Evolutionary conservation across 176 grass and related monocot genomes (phyloP), one percentile per base, ranked within the genome.

Genomic region (Pontederia paniculata): DNA sequence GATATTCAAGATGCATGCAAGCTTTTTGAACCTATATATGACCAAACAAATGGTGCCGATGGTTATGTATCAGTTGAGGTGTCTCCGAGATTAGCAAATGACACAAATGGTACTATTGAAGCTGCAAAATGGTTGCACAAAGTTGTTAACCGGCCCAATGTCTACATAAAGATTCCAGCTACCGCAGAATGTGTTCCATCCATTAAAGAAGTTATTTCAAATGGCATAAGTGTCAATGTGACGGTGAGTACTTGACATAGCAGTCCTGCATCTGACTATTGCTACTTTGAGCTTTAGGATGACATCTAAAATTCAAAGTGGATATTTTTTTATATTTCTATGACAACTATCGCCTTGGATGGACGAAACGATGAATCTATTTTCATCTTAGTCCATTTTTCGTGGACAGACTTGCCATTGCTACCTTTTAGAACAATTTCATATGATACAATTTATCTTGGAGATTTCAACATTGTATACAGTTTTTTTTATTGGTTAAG

Each of bases 101-200:
- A 98, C 49, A 91, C 94, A 25, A 53, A 79, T 65, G 87, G 83
- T 21, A 98, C 94, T 12, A 44, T 98, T 66, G 94, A 88, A 65
- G 94, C 94, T 49, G 94, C 94, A 31, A 91, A 98, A 63, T 93
- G 87, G 83, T 84, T 98, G 13, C 80, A 98, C 63, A 88, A 88
- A 52, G 73, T 98, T 52, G 86, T 91, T 60, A 81, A 85, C 71
- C 53, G 86, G 12, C 72, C 74, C 0, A 97, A 98, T 75, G 94
- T 98, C 50, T 98, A 98, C 71, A 98, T 98, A 42, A 98, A 98
- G 76, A 98, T 98, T 42, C 94, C 94, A 23, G 94, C 94, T 50
- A 98, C 94, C 2, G 94, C 94, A 0, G 94, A 98, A 57, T 98
- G 94, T 28, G 79, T 98, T 74, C 94, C 94, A 48, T 88, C 94